These are phyloP conservation scores for Salicornia ramosissima DNA, from an alignment of 148 eudicot genomes.

Conservation along the genomic window DNA sequence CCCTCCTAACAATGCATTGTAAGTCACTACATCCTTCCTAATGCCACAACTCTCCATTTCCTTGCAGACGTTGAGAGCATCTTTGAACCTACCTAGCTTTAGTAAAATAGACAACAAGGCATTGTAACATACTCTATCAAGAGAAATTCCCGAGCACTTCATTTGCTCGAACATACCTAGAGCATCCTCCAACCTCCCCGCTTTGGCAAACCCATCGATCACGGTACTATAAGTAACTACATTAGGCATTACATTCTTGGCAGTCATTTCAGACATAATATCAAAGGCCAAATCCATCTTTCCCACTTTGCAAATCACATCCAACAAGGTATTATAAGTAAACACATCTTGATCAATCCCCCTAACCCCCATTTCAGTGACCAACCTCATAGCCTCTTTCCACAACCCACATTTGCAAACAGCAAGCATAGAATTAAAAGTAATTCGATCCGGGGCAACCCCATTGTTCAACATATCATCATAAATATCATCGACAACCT, in stretches of 20 bases:
- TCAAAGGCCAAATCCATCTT: conserved; percentile 63
- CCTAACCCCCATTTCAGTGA: conserved; percentile 62
- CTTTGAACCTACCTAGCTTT: conserved; percentile 86
- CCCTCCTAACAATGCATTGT: conserved; percentile 85
- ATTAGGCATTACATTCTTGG: conserved; percentile 68
- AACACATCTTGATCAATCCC: conserved; percentile 87
- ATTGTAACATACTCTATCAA: conserved; percentile 83
- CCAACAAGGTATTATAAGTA: conserved; percentile 86
- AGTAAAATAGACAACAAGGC: conserved; percentile 73
- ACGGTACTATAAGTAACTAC: conserved; percentile 90
- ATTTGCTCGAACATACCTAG: conserved; percentile 69
- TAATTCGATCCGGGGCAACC: conserved; percentile 80
- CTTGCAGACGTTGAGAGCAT: conserved; percentile 60
- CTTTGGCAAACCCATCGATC: conserved; percentile 83
- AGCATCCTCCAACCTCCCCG: conserved; percentile 70
- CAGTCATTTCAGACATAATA: conserved; percentile 75
- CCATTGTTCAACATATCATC: conserved; percentile 64
- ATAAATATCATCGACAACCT: conserved; percentile 48
- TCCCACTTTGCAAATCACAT: conserved; percentile 81
- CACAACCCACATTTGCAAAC: conserved; percentile 88
- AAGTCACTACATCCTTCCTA: conserved; percentile 88
- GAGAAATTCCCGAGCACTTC: conserved; percentile 57
- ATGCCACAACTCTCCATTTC: conserved; percentile 85
- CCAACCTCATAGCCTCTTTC: conserved; percentile 69
- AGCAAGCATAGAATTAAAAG: conserved; percentile 77